Base-by-base conservation (phyloP, 345 rosid genomes). In the Salix arbutifolia region DNA sequence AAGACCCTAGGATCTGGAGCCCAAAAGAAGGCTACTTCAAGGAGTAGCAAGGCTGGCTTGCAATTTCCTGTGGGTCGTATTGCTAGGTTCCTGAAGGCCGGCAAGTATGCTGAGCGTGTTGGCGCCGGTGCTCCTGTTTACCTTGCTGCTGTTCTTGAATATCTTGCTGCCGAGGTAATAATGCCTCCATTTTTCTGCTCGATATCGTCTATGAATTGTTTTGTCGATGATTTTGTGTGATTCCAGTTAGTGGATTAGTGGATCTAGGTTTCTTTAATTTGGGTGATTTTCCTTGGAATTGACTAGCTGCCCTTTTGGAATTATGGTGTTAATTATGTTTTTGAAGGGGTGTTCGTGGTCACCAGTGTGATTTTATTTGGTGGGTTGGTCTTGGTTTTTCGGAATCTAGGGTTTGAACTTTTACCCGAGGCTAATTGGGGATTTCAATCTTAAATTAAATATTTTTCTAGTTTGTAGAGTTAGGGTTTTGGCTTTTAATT, bases 81-180 rank as follows among this genome's bases (percentile, higher is more conserved):
- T 67, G 98, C 97, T 35, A 84, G 98, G 13, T 94, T 94, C 84
- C 87, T 94, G 50, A 94, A 94, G 87, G 98, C 96, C 70, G 98
- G 97, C 8, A 94, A 94, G 84, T 94, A 94, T 74, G 98, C 98
- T 33, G 98, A 92, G 60, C 96, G 98, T 28, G 97, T 94, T 3
- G 98, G 98, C 7, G 98, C 98, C 53, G 98, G 97, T 8, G 97
- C 97, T 56, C 98, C 98, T 12, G 98, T 94, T 44, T 94, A 94
- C 76, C 98, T 91, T 28, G 98, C 98, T 37, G 96, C 98, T 72
- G 97, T 94, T 21, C 97, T 94, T 9, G 98, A 94, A 58, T 94
- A 94, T 70, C 91, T 94, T 1, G 98, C 98, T 23, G 97, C 98
- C 3, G 98, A 94, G 94, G 98, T 94, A 37, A 66, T 21, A 53